A percentile compares a stretch with the other conserved stretches of the same genome.
phyloP scores from a whole-genome alignment of 208 protist species.

The Entamoeba invadens region DNA sequence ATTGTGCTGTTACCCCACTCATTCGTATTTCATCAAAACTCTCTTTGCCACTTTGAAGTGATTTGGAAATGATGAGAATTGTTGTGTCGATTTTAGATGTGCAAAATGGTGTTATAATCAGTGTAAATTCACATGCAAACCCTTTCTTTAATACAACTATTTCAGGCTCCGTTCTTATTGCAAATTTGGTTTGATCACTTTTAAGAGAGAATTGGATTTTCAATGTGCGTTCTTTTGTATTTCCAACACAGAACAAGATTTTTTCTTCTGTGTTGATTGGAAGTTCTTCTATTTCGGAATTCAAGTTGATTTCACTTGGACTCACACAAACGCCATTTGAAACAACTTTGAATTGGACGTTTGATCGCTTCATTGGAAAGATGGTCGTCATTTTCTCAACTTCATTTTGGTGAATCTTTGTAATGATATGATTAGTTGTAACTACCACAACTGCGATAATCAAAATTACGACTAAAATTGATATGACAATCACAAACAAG shows the following conservation, averaged over 20 bases:
- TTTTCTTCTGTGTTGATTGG: not conserved
- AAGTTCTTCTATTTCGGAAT: not conserved
- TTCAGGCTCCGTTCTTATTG: not conserved
- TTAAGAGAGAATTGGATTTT: not conserved
- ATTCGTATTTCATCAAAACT: not conserved
- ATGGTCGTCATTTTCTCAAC: not conserved
- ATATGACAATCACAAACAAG: not conserved
- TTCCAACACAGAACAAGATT: not conserved
- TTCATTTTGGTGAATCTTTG: not conserved
- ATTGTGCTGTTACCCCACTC: not conserved
- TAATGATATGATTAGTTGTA: not conserved
- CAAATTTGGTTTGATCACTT: not conserved
- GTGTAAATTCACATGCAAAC: not conserved
- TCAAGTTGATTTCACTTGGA: not conserved
- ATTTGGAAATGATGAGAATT: not conserved
- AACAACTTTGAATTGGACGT: not conserved
- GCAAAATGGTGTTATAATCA: not conserved
- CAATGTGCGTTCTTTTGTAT: not conserved
- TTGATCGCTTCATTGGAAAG: not conserved
- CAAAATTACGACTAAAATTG: not conserved
- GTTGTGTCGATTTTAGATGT: not conserved
- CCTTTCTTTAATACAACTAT: not conserved
- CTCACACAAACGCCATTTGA: not conserved
- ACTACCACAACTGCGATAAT: not conserved
- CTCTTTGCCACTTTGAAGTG: not conserved